Evolutionary conservation across 768 basidiomycete genomes (phyloP).

Genomic region (Kwoniella bestiolae): DNA sequence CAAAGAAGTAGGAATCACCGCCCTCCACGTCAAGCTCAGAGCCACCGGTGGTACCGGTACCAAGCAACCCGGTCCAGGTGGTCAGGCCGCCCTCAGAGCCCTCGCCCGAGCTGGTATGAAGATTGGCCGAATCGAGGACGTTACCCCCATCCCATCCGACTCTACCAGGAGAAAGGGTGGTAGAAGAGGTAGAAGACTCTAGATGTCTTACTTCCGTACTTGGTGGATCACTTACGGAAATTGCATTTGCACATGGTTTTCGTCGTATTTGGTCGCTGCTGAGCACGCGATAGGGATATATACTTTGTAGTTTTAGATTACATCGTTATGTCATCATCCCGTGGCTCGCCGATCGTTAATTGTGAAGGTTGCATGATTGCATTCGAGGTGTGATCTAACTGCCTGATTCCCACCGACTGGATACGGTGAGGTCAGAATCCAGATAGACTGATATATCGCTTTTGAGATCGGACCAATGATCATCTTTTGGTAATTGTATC

Average conservation of each 20-base stretch:
- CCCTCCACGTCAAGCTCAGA: conserved; percentile 97
- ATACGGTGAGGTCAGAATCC: no score
- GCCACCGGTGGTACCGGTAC: conserved; percentile 97
- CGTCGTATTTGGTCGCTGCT: conserved; percentile 23
- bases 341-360: conserved; percentile 15
- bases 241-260: neutral
- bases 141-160: conserved; percentile 96
- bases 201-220: conserved; percentile 24
- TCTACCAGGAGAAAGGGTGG: conserved; percentile 99
- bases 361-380: neutral
- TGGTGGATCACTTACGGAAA: neutral
- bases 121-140: conserved; percentile 97
- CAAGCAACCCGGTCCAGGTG: conserved; percentile 98
- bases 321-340: conserved; percentile 27
- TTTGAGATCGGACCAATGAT: no score
- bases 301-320: no score
- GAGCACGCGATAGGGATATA: conserved; percentile 24
- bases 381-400: no score
- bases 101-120: conserved; percentile 98
- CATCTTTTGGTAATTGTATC: no score
- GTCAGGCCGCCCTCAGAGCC: conserved; percentile 95
- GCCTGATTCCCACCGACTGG: no score
- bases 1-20: conserved; percentile 98
- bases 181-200: conserved; percentile 96
- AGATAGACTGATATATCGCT: no score